Percentiles rank a stretch among this genome's conserved stretches.
phyloP scores from a whole-genome alignment of 2,329 filamentous ascomycete species.

The Hypoxylon sp. region DNA sequence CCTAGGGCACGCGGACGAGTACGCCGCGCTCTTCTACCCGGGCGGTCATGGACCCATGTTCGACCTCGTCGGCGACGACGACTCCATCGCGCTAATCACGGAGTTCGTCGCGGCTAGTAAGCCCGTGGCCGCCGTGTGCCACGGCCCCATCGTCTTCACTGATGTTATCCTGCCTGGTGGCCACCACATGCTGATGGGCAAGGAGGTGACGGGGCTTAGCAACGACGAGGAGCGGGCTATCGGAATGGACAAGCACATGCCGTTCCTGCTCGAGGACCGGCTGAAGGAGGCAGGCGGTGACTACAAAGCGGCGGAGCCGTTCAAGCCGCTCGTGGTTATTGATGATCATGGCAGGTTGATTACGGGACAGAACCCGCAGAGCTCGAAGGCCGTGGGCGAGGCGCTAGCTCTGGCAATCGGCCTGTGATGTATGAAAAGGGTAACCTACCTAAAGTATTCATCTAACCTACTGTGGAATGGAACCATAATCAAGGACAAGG shows the following conservation, averaged over 20 bases:
- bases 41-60: slow-evolving; percentile 75
- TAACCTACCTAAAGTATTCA: neutral
- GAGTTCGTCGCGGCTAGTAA: slow-evolving; percentile 73
- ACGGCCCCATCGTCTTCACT: slow-evolving; percentile 73
- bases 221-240: slow-evolving; percentile 66
- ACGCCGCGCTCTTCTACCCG: slow-evolving; percentile 70
- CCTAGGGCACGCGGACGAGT: slow-evolving; percentile 66
- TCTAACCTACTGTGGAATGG: no score
- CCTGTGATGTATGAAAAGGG: neutral
- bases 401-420: slow-evolving; percentile 62
- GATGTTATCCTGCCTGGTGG: slow-evolving; percentile 66
- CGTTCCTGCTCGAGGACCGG: slow-evolving; percentile 71
- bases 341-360: slow-evolving; percentile 62
- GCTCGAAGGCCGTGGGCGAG: slow-evolving; percentile 63
- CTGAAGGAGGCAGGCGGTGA: slow-evolving; percentile 63
- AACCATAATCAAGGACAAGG: no score
- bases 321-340: slow-evolving; percentile 62
- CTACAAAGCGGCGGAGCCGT: slow-evolving; percentile 67
- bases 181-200: slow-evolving; percentile 65
- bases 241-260: slow-evolving; percentile 58
- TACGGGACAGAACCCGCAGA: slow-evolving; percentile 69
- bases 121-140: slow-evolving; percentile 75
- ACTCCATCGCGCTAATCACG: slow-evolving; percentile 69
- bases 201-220: slow-evolving; percentile 69
- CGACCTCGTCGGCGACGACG: slow-evolving; percentile 69